Evolutionary conservation across 2,329 filamentous ascomycete species (phyloP), one percentile per base, ranked within the genome.

Genomic region (Fusarium chlamydosporum): DNA sequence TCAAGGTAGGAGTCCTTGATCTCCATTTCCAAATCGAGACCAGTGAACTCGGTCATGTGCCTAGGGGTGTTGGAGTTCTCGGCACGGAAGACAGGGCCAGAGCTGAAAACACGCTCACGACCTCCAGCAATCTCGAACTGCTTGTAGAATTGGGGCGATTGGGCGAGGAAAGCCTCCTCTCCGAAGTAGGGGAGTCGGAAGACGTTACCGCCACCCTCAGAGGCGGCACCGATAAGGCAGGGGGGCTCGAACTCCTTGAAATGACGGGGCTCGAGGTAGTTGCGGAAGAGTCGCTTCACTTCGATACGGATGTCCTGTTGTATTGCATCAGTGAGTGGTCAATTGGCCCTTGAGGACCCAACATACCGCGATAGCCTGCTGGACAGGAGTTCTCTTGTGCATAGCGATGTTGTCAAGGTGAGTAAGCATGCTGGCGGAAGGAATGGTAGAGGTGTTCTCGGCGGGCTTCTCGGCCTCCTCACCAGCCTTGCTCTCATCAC

Each of bases 101-200:
- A 89, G 75, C 92, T 89, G 81, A 90, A 93, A 51, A 96, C 92
- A 51, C 89, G 88, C 82, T 94, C 88, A 74, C 92, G 86, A 26
- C 92, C 90, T 61, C 91, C 91, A 3, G 92, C 91, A 78, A 96
- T 94, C 77, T 94, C 89, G 79, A 92, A 89, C 77, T 96, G 92
- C 84, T 96, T 96, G 82, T 95, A 94, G 73, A 96, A 91, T 76
- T 96, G 92, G 7, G 92, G 93, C 7, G 88, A 91, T 78, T 94
- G 92, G 7, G 92, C 92, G 20, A 96, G 84, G 77, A 84, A 96
- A 2, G 93, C 95, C 70, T 91, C 88, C 76, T 91, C 88, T 71
- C 91, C 92, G 79, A 98, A 98, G 82, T 98, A 98, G 42, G 91
- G 90, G 72, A 98, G 84, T 73, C 91, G 86, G 80, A 99, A 98